Conservation (phyloP, 768 basidiomycete species). For the Coprinellus micaceus region DNA sequence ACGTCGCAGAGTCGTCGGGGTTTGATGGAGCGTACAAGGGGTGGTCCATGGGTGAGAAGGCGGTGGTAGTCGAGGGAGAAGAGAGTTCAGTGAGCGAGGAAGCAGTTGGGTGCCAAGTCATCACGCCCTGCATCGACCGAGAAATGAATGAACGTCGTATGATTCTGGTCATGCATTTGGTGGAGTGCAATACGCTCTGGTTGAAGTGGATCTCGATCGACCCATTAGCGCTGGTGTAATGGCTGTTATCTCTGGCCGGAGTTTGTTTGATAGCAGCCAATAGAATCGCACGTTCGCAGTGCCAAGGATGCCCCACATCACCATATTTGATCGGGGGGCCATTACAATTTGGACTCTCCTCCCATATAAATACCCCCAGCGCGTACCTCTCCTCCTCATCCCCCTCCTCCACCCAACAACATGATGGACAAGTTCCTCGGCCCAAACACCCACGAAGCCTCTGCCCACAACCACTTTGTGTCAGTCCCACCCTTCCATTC, state of each 20-base stretch:
- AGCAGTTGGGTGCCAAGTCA: background rate
- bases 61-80: conserved; percentile 7
- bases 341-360: conserved; percentile 16
- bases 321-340: conserved; percentile 10
- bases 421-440: conserved; percentile 70
- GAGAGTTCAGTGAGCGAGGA: background rate
- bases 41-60: conserved; percentile 5
- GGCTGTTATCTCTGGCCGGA: background rate
- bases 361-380: conserved; percentile 19
- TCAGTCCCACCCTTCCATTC: conserved; percentile 30
- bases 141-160: too few relatives aligned
- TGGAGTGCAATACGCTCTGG: background rate
- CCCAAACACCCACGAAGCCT: conserved; percentile 70
- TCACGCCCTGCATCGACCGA: conserved; percentile 2
- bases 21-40: conserved; percentile 44
- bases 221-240: background rate
- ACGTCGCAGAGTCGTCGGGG: conserved; percentile 41
- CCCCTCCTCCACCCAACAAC: conserved; percentile 6
- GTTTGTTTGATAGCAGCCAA: background rate
- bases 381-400: conserved; percentile 9
- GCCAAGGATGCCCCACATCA: background rate
- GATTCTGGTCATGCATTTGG: too few relatives aligned
- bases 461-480: conserved; percentile 67
- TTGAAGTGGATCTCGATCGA: too few relatives aligned
- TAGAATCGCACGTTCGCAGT: conserved; percentile 22